A percentile compares a stretch with the other conserved stretches of the same genome.
phyloP scores from a whole-genome alignment of 2,329 filamentous ascomycete genomes.

The Colletotrichum tofieldiae region DNA sequence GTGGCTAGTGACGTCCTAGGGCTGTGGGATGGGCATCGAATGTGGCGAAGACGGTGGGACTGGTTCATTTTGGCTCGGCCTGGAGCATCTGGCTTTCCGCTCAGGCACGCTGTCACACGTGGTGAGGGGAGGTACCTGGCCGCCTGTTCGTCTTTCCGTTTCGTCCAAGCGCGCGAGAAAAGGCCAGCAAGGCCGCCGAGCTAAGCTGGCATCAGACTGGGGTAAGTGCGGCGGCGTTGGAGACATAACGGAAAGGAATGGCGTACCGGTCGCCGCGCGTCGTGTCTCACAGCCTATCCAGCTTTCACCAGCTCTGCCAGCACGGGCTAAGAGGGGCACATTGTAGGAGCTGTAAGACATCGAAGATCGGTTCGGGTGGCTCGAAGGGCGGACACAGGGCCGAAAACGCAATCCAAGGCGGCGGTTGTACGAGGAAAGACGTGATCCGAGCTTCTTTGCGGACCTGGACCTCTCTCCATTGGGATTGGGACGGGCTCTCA shows the following conservation, averaged over 20 bases:
- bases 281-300: constrained; percentile 31
- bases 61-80: constrained; percentile 6
- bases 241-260: background rate
- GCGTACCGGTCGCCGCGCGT: constrained; percentile 37
- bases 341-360: constrained; percentile 21
- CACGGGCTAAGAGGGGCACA: constrained; percentile 1
- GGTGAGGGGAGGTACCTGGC: constrained; percentile 6
- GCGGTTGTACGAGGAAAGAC: constrained; percentile 34
- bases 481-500: background rate
- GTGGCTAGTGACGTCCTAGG: constrained; percentile 44
- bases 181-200: background rate
- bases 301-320: background rate
- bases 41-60: constrained; percentile 20
- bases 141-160: constrained; percentile 7
- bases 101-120: constrained; percentile 37
- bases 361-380: background rate
- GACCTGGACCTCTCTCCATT: background rate
- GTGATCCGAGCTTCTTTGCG: constrained; percentile 18
- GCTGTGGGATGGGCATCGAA: constrained; percentile 23
- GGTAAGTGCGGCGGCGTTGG: constrained; percentile 4
- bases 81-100: constrained; percentile 23
- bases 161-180: background rate
- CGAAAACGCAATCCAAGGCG: constrained; percentile 30
- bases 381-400: constrained; percentile 1
- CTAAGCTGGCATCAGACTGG: constrained; percentile 1